Evolutionary conservation across 306 rosid species (phyloP).

Genomic region (Prinsepia uniflora): DNA sequence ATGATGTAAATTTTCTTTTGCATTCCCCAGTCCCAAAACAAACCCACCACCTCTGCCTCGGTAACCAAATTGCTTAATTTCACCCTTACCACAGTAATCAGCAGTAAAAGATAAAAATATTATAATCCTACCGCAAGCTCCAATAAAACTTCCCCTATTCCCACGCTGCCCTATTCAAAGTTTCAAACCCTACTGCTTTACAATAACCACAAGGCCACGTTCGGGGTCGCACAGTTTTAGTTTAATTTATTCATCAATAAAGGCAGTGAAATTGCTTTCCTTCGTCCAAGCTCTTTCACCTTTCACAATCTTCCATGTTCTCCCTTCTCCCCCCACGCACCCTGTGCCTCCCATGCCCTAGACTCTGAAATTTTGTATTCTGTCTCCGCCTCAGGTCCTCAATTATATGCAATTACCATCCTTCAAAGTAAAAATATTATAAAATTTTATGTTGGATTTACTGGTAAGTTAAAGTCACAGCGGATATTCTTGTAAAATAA

Average conservation of each 20-base stretch:
- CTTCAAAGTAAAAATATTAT: no score
- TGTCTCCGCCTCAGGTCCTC: conserved; percentile 29
- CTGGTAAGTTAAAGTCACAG: no score
- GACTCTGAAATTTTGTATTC: conserved; percentile 74
- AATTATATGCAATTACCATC: neutral
- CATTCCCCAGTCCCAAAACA: conserved; percentile 79
- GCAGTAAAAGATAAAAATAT: conserved; percentile 21
- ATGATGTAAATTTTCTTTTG: conserved; percentile 33
- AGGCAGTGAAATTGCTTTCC: conserved; percentile 47
- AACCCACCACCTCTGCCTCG: conserved; percentile 78
- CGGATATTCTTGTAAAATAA: no score
- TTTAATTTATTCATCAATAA: conserved; percentile 20
- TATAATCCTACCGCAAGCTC: conserved; percentile 22
- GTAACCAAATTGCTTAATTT: conserved; percentile 54
- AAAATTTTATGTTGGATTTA: no score
- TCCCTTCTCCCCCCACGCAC: conserved; percentile 45
- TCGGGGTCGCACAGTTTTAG: conserved; percentile 22
- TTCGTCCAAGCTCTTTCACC: conserved; percentile 43
- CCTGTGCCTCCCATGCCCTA: conserved; percentile 32
- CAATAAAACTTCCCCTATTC: conserved; percentile 36
- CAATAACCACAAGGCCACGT: conserved; percentile 31
- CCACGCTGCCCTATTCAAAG: conserved; percentile 31
- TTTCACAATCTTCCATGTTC: conserved; percentile 42
- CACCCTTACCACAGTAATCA: conserved; percentile 33
- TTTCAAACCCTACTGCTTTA: conserved; percentile 21